phyloP scores from a whole-genome alignment of 352 stramenopile genomes.

The Globisporangium orthogonon region DNA sequence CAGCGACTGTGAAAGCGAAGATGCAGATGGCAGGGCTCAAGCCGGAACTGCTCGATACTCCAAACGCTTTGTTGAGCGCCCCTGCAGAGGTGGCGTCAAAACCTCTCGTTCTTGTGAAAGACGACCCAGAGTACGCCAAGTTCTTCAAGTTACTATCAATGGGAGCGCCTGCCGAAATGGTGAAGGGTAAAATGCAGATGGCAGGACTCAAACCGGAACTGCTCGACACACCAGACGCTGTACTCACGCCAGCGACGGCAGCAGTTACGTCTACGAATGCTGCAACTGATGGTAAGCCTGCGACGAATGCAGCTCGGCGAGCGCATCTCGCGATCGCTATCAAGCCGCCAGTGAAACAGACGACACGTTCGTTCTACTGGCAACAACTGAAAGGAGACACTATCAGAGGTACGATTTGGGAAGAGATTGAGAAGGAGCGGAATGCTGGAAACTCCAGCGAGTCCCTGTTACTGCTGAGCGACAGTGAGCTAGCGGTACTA shows the following conservation, averaged over 20 bases:
- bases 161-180: slow-evolving; percentile 41
- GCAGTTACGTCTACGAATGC: slow-evolving; percentile 16
- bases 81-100: slow-evolving; percentile 4
- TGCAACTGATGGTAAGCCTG: slow-evolving; percentile 6
- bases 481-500: slow-evolving; percentile 40
- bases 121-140: slow-evolving; percentile 59
- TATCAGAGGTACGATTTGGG: slow-evolving; percentile 73
- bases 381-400: slow-evolving; percentile 54
- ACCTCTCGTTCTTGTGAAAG: slow-evolving; percentile 29
- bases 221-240: slow-evolving; percentile 16
- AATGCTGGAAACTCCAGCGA: slow-evolving; percentile 48
- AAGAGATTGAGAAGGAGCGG: slow-evolving; percentile 56
- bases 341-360: slow-evolving; percentile 50
- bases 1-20: slow-evolving; percentile 44
- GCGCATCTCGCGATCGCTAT: slow-evolving; percentile 57
- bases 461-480: slow-evolving; percentile 32
- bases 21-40: slow-evolving; percentile 59
- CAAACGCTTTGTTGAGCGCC: slow-evolving; percentile 1
- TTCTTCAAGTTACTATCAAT: slow-evolving; percentile 72
- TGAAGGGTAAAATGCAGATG: slow-evolving; percentile 66
- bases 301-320: slow-evolving; percentile 17
- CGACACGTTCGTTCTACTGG: slow-evolving; percentile 70
- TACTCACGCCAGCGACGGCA: slow-evolving; percentile 9
- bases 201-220: slow-evolving; percentile 49
- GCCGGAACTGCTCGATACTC: slow-evolving; percentile 29